Evolutionary conservation across 1,284 basidiomycete species (phyloP).

Genomic region (Moesziomyces antarcticus): DNA sequence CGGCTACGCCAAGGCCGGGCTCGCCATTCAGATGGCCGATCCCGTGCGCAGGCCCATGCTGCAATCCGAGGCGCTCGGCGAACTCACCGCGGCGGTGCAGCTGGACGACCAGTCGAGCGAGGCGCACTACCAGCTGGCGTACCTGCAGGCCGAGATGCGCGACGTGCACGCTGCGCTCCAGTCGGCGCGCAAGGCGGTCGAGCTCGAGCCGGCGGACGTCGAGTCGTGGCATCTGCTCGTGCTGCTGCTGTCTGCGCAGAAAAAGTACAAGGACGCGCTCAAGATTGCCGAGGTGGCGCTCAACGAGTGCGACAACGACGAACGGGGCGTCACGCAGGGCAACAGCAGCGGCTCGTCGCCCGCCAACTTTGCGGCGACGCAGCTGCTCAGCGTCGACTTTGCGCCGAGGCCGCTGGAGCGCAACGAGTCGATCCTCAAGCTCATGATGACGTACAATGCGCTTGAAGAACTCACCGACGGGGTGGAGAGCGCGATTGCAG

Average conservation of each 20-base stretch:
- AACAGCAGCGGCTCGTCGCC: constrained; percentile 61
- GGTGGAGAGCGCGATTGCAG: constrained; percentile 81
- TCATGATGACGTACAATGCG: constrained; percentile 87
- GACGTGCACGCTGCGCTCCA: constrained; percentile 78
- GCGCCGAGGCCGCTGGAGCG: constrained; percentile 75
- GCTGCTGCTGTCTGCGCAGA: constrained; percentile 80
- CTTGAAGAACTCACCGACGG: constrained; percentile 87
- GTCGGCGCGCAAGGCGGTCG: constrained; percentile 78
- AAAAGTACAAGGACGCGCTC: constrained; percentile 82
- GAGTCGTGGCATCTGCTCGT: constrained; percentile 92
- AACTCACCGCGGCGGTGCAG: constrained; percentile 73
- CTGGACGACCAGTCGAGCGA: constrained; percentile 74
- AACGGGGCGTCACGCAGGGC: constrained; percentile 68
- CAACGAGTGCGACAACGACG: constrained; percentile 60
- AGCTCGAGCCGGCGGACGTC: constrained; percentile 78
- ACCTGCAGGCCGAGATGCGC: constrained; percentile 74
- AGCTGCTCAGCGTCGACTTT: constrained; percentile 71
- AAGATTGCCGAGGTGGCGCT: constrained; percentile 79
- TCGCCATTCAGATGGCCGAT: constrained; percentile 42
- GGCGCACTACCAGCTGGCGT: constrained; percentile 73
- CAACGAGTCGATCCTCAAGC: constrained; percentile 82
- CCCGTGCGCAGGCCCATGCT: constrained; percentile 32
- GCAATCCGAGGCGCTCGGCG: constrained; percentile 50
- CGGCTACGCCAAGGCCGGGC: constrained; percentile 44
- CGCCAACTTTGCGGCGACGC: constrained; percentile 47